A percentile compares a stretch with the other conserved stretches of the same genome.
phyloP scores from a whole-genome alignment of 139 green algal species.

The Pleodorina starrii region DNA sequence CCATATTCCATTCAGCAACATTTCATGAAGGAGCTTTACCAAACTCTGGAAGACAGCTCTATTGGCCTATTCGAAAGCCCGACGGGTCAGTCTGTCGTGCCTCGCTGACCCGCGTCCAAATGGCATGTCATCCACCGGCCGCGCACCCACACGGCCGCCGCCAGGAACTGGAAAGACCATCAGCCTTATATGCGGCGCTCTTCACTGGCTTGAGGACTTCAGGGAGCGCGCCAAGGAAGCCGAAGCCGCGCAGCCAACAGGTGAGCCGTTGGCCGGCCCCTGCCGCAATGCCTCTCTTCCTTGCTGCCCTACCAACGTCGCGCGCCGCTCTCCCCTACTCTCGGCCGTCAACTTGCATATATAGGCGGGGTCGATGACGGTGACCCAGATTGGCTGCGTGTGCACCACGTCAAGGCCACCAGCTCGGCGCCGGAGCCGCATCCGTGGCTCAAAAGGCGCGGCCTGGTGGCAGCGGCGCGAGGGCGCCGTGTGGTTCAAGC shows the following conservation, averaged over 20 bases:
- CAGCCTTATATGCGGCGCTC: conserved; percentile 88
- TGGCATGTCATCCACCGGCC: too few relatives aligned
- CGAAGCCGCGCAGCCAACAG: conserved; percentile 6
- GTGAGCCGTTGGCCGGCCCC: too few relatives aligned
- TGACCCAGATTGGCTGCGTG: conserved; percentile 62
- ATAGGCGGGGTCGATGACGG: conserved; percentile 30
- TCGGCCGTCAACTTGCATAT: too few relatives aligned
- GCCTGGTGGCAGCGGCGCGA: neutral
- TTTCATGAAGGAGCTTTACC: conserved; percentile 90
- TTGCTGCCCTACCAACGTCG: too few relatives aligned
- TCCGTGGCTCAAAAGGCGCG: neutral
- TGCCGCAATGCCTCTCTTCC: too few relatives aligned
- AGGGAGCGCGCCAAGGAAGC: conserved; percentile 12
- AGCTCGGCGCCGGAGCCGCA: neutral
- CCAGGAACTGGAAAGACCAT: conserved; percentile 95
- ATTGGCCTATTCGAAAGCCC: conserved; percentile 94
- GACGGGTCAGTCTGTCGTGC: conserved; percentile 83
- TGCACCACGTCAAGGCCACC: neutral
- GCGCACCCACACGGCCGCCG: too few relatives aligned
- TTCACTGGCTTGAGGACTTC: conserved; percentile 71
- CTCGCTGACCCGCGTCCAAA: neutral
- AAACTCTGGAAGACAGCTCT: conserved; percentile 66
- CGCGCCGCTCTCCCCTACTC: too few relatives aligned
- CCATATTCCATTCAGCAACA: conserved; percentile 91
- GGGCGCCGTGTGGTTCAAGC: neutral